A percentile compares a stretch with the other conserved stretches of the same genome.
Conservation (phyloP, 805 yeast genomes). For the Pichia ethanolica region DNA sequence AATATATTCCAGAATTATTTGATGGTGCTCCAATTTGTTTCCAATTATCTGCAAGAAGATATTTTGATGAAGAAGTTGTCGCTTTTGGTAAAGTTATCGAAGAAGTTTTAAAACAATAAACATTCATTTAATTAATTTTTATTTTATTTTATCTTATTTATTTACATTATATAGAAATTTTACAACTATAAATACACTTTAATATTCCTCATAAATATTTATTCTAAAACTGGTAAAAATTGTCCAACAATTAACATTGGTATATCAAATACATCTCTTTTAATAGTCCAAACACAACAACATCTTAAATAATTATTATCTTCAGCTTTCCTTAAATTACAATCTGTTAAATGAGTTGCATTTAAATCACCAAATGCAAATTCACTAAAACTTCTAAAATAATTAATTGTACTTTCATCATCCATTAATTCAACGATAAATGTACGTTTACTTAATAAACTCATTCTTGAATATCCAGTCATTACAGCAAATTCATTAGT, state of each 20-base stretch:
- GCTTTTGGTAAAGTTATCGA: slow-evolving; percentile 28
- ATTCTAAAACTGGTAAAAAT: slow-evolving; percentile 55
- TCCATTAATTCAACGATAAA: slow-evolving; percentile 81
- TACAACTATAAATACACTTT: too few relatives aligned
- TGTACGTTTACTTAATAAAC: slow-evolving; percentile 49
- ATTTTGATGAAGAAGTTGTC: slow-evolving; percentile 49
- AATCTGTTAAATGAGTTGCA: slow-evolving; percentile 43
- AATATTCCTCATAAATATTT: not conserved
- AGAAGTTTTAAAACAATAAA: slow-evolving; percentile 14
- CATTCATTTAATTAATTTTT: too few relatives aligned
- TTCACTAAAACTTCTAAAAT: slow-evolving; percentile 63
- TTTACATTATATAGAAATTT: too few relatives aligned
- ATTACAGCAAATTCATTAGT: slow-evolving; percentile 67
- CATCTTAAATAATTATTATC: slow-evolving; percentile 43
- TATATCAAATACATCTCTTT: slow-evolving; percentile 73
- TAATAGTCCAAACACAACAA: slow-evolving; percentile 80
- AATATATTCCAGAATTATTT: slow-evolving; percentile 40
- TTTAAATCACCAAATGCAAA: slow-evolving; percentile 64
- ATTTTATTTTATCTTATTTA: too few relatives aligned
- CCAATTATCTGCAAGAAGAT: slow-evolving; percentile 48
- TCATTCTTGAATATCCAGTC: slow-evolving; percentile 55
- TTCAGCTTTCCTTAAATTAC: slow-evolving; percentile 35
- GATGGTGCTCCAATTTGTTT: slow-evolving; percentile 48
- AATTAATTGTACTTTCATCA: slow-evolving; percentile 63
- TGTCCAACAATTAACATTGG: slow-evolving; percentile 83